Percentiles rank a stretch among this genome's conserved stretches.
These are phyloP conservation scores for Peribolospora baueri DNA, from an alignment of 768 basidiomycete species.

Conservation along the genomic window DNA sequence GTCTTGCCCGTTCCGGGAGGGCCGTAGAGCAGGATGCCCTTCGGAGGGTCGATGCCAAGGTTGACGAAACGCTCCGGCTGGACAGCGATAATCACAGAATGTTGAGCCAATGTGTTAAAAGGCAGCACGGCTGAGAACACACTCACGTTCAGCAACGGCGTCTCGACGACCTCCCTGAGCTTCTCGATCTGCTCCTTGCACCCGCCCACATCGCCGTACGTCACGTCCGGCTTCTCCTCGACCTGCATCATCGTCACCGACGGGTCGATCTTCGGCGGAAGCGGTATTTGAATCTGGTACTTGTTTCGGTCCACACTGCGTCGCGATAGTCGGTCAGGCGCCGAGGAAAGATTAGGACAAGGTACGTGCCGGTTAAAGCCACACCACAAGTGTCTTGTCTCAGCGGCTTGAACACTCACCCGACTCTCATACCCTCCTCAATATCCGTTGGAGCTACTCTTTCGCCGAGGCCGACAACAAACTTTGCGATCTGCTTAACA, in stretches of 20 bases:
- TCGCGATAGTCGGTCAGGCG: not conserved
- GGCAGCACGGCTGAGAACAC: not conserved
- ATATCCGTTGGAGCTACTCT: constrained; percentile 93
- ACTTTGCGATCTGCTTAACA: constrained; percentile 98
- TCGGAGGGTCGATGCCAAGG: constrained; percentile 95
- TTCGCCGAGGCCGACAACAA: constrained; percentile 90
- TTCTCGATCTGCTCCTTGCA: constrained; percentile 99
- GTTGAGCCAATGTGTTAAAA: constrained; percentile 7
- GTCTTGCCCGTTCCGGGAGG: constrained; percentile 96
- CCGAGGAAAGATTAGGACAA: constrained; percentile 1
- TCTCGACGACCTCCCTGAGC: constrained; percentile 90
- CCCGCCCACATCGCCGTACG: constrained; percentile 90
- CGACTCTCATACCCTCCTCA: constrained; percentile 99
- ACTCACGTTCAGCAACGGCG: constrained; percentile 71
- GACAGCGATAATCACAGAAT: not conserved
- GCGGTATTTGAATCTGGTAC: constrained; percentile 95
- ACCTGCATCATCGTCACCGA: constrained; percentile 99
- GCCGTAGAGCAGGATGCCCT: constrained; percentile 85
- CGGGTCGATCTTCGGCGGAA: constrained; percentile 96
- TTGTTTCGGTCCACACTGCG: constrained; percentile 75
- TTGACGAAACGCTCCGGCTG: constrained; percentile 98
- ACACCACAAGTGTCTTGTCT: not conserved
- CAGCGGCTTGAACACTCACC: constrained; percentile 31
- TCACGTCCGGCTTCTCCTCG: constrained; percentile 93
- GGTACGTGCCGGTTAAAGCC: not conserved